Evolutionary conservation across 176 grass and related monocot genomes (phyloP), one percentile per base, ranked within the genome.

Genomic region (Paspalum notatum): DNA sequence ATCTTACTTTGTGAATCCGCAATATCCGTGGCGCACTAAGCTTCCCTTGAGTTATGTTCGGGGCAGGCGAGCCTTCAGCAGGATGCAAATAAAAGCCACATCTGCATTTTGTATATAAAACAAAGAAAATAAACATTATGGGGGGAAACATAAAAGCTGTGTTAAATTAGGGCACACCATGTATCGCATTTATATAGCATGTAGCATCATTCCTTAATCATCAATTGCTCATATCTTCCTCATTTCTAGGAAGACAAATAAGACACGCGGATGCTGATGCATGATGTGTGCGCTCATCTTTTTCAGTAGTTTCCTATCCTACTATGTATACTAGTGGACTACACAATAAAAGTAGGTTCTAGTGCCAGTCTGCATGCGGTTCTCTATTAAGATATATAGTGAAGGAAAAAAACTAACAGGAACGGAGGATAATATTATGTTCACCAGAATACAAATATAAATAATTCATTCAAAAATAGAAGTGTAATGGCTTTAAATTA

Each of bases 61-160:
- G 92, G 53, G 93, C 83, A 82, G 79, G 88, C 22, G 96, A 95
- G 11, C 96, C 96, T 83, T 98, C 96, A 70, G 82, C 90, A 37
- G 92, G 84, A 87, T 93, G 96, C 86, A 98, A 89, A 90, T 91
- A 93, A 85, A 98, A 98, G 72, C 96, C 90, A 59, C 92, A 95
- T 70, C 96, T 98, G 79, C 66, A 91, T 47, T 76, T n/a, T n/a
- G n/a, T n/a, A 22, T 9, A 60, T 60, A 26, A 32, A 72, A 82
- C 24, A 54, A 89, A 75, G 55, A 10, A 69, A 85, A 73, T 13
- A 65, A 80, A 73, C 42, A 76, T 80, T 13, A 87, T 58, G 12
- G 22, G 32, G 12, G 74, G 53, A 37, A 45, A 42, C 16, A 82
- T 51, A 15, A 50, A 71, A 78, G 12, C 40, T 18, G 68, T 50